These are phyloP conservation scores for Mycena metata DNA, from an alignment of 768 basidiomycete genomes.

Conservation along the genomic window DNA sequence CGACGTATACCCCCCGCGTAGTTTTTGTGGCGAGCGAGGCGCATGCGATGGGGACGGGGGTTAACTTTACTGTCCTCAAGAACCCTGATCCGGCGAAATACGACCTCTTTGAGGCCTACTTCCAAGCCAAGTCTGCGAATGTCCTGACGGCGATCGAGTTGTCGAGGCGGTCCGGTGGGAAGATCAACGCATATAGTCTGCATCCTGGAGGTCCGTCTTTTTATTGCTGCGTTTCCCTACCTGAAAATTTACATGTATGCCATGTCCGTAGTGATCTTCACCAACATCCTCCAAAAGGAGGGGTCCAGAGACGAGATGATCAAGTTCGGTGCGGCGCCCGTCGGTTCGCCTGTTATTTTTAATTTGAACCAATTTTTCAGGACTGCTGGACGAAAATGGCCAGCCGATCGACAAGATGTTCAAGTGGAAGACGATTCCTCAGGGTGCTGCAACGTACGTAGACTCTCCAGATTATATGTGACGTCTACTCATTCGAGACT, in stretches of 20 bases:
- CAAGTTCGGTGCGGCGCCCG: background rate
- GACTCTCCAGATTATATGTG: background rate
- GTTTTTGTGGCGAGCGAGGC: slow-evolving; percentile 15
- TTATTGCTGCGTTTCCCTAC: background rate
- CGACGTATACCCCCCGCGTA: background rate
- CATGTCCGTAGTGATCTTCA: background rate
- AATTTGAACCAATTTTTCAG: background rate
- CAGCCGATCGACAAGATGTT: background rate
- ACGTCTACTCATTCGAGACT: background rate
- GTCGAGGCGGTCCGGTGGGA: background rate
- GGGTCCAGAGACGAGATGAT: background rate
- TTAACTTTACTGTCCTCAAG: background rate
- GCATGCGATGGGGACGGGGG: slow-evolving; percentile 4
- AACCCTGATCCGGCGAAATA: slow-evolving; percentile 1
- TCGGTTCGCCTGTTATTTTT: background rate
- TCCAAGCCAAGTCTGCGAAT: slow-evolving; percentile 15
- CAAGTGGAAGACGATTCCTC: slow-evolving; percentile 21
- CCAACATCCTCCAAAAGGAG: slow-evolving; percentile 1
- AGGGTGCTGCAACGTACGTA: slow-evolving; percentile 25
- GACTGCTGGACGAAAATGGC: background rate
- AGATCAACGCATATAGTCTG: slow-evolving; percentile 27
- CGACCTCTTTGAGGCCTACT: background rate
- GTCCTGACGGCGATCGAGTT: slow-evolving; percentile 23
- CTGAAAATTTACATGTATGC: background rate
- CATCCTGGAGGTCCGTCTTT: slow-evolving; percentile 18